Evolutionary conservation across 345 rosid species (phyloP), one percentile per base, ranked within the genome.

Genomic region (Laguncularia racemosa): DNA sequence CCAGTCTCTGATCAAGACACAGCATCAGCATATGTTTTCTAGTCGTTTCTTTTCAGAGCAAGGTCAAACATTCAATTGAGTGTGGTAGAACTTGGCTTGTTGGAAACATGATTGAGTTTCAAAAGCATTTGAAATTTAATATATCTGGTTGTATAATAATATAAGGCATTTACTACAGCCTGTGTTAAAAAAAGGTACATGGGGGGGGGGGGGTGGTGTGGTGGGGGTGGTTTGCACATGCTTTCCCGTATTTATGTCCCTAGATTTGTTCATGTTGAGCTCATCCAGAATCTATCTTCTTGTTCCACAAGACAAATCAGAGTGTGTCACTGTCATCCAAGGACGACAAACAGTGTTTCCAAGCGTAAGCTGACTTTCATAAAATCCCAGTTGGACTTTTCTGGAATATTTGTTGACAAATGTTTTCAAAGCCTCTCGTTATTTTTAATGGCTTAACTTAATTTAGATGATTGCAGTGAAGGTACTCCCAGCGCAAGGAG

Each of bases 181-280:
- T 33, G 48, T 63, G 55, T 64, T n/a, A n/a, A n/a, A 55, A 65
- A 58, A 46, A 71, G 62, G 61, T n/a, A 17, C n/a, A 13, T 50
- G 55, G 28, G 28, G 28, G 5, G 28, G 5, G n/a, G n/a, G n/a
- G n/a, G n/a, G n/a, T n/a, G n/a, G n/a, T n/a, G n/a, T n/a, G n/a
- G n/a, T n/a, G n/a, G n/a, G n/a, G n/a, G n/a, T n/a, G 13, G 51
- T 55, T 56, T 66, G 82, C 76, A 79, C 91, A 80, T 86, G 90
- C 84, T 23, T 6, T 20, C 2, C 73, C 77, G 82, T 76, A 75
- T 88, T 79, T 76, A 91, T 78, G 68, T 71, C 75, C 57, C 44
- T 72, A 73, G 88, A 85, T 85, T 80, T 74, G 77, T 65, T 63
- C 78, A 77, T 79, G n/a, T n/a, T n/a, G 85, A 84, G 75, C 78